These are phyloP conservation scores for Cornus florida DNA, from an alignment of 148 eudicot species.

Conservation along the genomic window DNA sequence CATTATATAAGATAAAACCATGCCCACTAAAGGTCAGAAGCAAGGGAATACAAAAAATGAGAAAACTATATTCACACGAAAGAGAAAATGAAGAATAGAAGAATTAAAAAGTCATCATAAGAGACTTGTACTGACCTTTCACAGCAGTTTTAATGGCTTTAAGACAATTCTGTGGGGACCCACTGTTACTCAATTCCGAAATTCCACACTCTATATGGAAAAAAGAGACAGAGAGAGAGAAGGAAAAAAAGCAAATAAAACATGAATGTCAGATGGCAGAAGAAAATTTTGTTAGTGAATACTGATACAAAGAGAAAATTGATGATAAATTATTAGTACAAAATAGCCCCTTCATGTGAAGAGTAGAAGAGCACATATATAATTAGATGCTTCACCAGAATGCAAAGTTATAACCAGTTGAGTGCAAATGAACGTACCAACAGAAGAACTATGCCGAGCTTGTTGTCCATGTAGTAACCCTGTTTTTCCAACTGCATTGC, in stretches of 20 bases:
- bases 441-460: constrained; percentile 11
- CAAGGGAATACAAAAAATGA: no score
- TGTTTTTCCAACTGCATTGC: constrained; percentile 17
- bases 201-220: constrained; percentile 5
- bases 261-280: not conserved
- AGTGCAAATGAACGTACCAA: constrained; percentile 26
- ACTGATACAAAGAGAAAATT: not conserved
- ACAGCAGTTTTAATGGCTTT: constrained; percentile 2
- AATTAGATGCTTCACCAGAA: not conserved
- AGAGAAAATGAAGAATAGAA: no score
- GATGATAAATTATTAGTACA: not conserved
- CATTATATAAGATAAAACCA: no score
- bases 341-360: not conserved
- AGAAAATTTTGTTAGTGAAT: not conserved
- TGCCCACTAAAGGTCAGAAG: no score
- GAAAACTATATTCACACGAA: no score
- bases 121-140: no score
- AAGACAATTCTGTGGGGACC: not conserved
- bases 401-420: not conserved
- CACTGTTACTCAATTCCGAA: not conserved
- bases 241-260: constrained; percentile 4
- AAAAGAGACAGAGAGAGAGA: no score
- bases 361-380: not conserved
- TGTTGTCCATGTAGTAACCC: constrained; percentile 11
- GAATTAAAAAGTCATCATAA: no score